phyloP scores from a whole-genome alignment of 306 rosid genomes.

The Ammopiptanthus mongolicus region DNA sequence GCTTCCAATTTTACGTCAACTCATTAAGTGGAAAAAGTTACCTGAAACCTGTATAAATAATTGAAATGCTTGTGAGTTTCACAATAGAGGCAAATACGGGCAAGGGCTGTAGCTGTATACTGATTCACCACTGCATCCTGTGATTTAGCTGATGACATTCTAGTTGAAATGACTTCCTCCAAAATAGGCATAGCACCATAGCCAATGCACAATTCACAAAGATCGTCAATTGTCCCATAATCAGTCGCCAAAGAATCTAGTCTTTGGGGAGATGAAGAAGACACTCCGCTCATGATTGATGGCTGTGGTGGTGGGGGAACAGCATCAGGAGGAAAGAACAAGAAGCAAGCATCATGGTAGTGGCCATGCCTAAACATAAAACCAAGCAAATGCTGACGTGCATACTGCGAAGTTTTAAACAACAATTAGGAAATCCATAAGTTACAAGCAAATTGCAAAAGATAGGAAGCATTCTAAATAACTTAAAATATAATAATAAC shows the following conservation, averaged over 20 bases:
- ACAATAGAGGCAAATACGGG: slow-evolving; percentile 79
- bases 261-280: slow-evolving; percentile 91
- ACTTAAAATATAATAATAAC: neutral
- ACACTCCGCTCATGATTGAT: slow-evolving; percentile 47
- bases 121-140: slow-evolving; percentile 54
- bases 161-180: slow-evolving; percentile 86
- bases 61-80: slow-evolving; percentile 88
- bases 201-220: slow-evolving; percentile 79
- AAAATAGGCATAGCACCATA: slow-evolving; percentile 79
- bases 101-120: slow-evolving; percentile 67
- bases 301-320: slow-evolving; percentile 74
- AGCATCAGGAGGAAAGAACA: slow-evolving; percentile 77
- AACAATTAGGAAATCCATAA: slow-evolving; percentile 15
- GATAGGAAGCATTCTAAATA: neutral
- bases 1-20: slow-evolving; percentile 3
- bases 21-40: slow-evolving; percentile 16
- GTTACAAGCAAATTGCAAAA: slow-evolving; percentile 8
- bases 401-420: slow-evolving; percentile 62
- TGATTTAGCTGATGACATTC: slow-evolving; percentile 53
- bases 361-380: slow-evolving; percentile 94
- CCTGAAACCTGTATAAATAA: slow-evolving; percentile 88
- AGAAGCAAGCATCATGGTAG: slow-evolving; percentile 75
- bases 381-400: slow-evolving; percentile 83
- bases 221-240: slow-evolving; percentile 88
- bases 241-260: slow-evolving; percentile 78